Conservation (phyloP, 2,329 filamentous ascomycete genomes). For the Sporothrix phasma region DNA sequence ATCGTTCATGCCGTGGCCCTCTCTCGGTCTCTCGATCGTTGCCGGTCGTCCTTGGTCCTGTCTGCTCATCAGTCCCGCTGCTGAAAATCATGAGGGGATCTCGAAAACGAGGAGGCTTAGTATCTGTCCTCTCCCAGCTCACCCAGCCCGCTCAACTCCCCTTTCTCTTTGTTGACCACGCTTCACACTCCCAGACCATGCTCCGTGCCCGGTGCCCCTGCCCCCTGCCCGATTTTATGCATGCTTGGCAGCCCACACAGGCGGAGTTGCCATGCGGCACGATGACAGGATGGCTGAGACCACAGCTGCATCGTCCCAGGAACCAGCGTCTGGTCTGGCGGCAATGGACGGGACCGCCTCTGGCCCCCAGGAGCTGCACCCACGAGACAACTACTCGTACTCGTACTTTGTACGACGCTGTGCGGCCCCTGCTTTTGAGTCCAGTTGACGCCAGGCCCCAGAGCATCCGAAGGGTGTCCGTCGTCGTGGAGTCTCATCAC, state of each 20-base stretch:
- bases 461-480: neutral
- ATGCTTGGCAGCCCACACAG: neutral
- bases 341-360: neutral
- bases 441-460: neutral
- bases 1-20: neutral
- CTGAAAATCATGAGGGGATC: constrained; percentile 4
- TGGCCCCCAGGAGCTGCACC: neutral
- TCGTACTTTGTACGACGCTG: too few species aligned
- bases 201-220: neutral
- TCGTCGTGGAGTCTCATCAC: constrained; percentile 1
- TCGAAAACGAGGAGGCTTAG: constrained; percentile 6
- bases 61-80: neutral
- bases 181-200: neutral
- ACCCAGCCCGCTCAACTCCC: too few species aligned
- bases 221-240: neutral
- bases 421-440: neutral
- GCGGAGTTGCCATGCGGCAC: neutral
- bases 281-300: neutral
- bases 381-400: constrained; percentile 5
- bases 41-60: neutral
- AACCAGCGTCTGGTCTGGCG: neutral
- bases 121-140: neutral
- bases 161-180: neutral
- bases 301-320: neutral
- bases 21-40: neutral